Percentiles rank a stretch among this genome's conserved stretches.
phyloP scores from a whole-genome alignment of 805 yeast genomes.

The Starmerella powellii region DNA sequence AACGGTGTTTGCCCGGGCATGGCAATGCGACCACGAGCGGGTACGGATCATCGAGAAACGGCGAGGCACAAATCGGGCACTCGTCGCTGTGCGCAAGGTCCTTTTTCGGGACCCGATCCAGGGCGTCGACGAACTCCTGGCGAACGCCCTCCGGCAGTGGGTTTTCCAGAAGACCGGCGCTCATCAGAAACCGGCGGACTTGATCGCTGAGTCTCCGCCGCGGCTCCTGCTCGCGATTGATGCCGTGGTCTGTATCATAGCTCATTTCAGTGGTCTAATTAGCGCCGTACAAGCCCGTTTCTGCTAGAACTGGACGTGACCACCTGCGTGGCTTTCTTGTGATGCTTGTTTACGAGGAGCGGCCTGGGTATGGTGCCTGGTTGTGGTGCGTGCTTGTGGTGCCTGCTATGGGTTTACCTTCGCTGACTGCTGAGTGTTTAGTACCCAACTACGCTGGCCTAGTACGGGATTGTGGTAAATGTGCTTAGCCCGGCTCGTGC shows the following conservation, averaged over 20 bases:
- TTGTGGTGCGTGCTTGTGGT: too few species aligned
- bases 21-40: conserved; percentile 69
- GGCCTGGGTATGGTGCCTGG: too few species aligned
- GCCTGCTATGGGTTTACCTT: too few species aligned
- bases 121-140: conserved; percentile 57
- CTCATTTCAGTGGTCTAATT: neutral
- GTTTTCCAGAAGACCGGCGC: neutral
- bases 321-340: too few species aligned
- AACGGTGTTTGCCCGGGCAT: conserved; percentile 56
- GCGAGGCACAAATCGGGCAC: conserved; percentile 77
- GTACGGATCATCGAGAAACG: conserved; percentile 56
- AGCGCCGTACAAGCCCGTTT: neutral
- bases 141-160: conserved; percentile 24
- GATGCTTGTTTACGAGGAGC: too few species aligned
- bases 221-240: neutral
- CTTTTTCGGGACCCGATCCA: conserved; percentile 54
- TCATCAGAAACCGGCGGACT: conserved; percentile 1
- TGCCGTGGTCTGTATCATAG: conserved; percentile 16
- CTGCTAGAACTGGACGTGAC: too few species aligned
- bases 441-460: too few species aligned
- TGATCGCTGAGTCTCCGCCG: conserved; percentile 4
- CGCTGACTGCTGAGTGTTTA: too few species aligned
- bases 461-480: too few species aligned
- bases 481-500: too few species aligned
- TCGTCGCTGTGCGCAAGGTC: conserved; percentile 37